Percentiles rank a stretch among this genome's conserved stretches.
These are phyloP conservation scores for Flaveria trinervia DNA, from an alignment of 129 eudicot species.

Conservation along the genomic window DNA sequence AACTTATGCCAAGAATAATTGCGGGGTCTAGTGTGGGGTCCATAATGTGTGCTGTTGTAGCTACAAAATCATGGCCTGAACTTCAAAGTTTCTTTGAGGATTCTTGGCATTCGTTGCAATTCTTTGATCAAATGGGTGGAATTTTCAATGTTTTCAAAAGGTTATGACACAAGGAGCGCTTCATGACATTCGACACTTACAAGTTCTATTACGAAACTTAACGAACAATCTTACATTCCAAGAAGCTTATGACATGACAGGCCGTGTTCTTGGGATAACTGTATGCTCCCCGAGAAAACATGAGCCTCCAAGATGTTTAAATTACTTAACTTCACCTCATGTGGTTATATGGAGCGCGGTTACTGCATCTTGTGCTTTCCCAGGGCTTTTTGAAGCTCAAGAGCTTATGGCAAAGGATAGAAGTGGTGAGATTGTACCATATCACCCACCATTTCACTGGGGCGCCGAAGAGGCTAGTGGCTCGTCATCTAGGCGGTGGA, in stretches of 20 bases:
- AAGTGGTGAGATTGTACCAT: conserved; percentile 87
- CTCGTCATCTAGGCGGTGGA: conserved; percentile 77
- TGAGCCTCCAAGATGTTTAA: conserved; percentile 89
- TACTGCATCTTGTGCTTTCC: conserved; percentile 98
- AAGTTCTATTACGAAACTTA: conserved; percentile 69
- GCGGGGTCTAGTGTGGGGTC: conserved; percentile 98
- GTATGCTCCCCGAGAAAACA: conserved; percentile 96
- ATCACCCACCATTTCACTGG: conserved; percentile 90
- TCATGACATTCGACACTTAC: conserved; percentile 86
- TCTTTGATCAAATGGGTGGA: conserved; percentile 92
- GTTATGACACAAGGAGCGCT: conserved; percentile 84
- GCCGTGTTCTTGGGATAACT: conserved; percentile 87
- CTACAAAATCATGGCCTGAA: conserved; percentile 95
- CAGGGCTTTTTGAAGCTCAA: conserved; percentile 96
- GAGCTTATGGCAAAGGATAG: conserved; percentile 95
- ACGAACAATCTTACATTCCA: conserved; percentile 91
- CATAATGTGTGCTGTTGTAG: conserved; percentile 77
- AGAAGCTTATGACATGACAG: conserved; percentile 97
- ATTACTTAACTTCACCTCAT: conserved; percentile 92
- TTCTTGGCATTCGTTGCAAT: conserved; percentile 83
- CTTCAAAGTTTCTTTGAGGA: conserved; percentile 93
- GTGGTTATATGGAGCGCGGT: conserved; percentile 98
- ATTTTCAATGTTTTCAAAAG: conserved; percentile 69
- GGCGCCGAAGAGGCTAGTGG: conserved; percentile 67
- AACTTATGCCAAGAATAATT: conserved; percentile 85